Percentiles rank a stretch among this genome's conserved stretches.
These are phyloP conservation scores for Senecio squalidus DNA, from an alignment of 140 eudicot genomes.

Conservation along the genomic window DNA sequence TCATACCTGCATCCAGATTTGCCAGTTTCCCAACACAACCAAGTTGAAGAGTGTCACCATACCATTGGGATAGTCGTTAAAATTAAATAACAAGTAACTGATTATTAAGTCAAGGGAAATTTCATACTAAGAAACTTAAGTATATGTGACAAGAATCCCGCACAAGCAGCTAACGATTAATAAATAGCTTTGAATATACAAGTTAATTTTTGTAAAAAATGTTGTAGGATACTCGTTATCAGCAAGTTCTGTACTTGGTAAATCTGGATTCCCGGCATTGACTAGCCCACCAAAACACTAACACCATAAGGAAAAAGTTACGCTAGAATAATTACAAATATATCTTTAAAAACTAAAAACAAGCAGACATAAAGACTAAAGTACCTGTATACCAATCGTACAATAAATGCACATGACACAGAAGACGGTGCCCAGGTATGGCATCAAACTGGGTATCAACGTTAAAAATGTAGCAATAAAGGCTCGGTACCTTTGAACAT, in stretches of 20 bases:
- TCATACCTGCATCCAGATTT: slow-evolving; percentile 90
- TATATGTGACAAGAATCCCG: background rate
- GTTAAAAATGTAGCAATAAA: slow-evolving; percentile 92
- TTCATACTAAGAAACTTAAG: background rate
- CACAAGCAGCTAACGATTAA: background rate
- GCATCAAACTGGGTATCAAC: slow-evolving; percentile 93
- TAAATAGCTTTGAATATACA: too few relatives aligned
- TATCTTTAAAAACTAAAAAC: background rate
- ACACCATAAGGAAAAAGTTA: slow-evolving; percentile 13
- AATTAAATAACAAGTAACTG: slow-evolving; percentile 64
- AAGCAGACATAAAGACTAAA: background rate
- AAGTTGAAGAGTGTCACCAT: slow-evolving; percentile 95
- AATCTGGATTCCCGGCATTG: slow-evolving; percentile 68
- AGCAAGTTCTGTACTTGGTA: slow-evolving; percentile 75
- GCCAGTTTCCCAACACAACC: slow-evolving; percentile 93
- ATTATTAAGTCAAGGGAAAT: slow-evolving; percentile 57
- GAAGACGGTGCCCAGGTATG: slow-evolving; percentile 85
- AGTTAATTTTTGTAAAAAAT: too few relatives aligned
- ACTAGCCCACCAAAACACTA: slow-evolving; percentile 92
- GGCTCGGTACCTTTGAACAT: slow-evolving; percentile 73
- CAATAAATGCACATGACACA: slow-evolving; percentile 90
- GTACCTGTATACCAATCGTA: slow-evolving; percentile 88
- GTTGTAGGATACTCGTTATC: slow-evolving; percentile 81
- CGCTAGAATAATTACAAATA: background rate
- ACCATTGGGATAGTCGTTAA: slow-evolving; percentile 94